Conservation (phyloP, 2,329 filamentous ascomycete genomes). For the Coleophoma eucalyptorum region DNA sequence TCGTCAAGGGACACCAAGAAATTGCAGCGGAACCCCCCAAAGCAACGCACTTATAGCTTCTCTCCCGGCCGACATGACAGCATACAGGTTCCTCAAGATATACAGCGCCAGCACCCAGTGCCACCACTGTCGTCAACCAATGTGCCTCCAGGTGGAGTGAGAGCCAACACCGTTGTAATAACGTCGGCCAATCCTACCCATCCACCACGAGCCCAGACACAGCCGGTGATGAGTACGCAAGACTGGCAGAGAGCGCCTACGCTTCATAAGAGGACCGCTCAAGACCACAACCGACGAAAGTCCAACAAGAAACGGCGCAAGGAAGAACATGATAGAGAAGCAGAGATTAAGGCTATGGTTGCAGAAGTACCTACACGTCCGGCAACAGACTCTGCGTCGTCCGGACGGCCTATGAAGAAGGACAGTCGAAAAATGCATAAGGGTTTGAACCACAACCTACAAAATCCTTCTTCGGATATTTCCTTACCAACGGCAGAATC, state of each 20-base stretch:
- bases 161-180: constrained; percentile 6
- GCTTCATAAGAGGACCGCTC: constrained; percentile 56
- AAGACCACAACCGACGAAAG: constrained; percentile 61
- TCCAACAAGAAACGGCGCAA: constrained; percentile 70
- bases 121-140: constrained; percentile 20
- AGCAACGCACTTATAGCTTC: constrained; percentile 54
- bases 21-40: constrained; percentile 39
- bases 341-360: constrained; percentile 84
- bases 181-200: constrained; percentile 2
- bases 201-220: constrained; percentile 12
- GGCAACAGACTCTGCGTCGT: constrained; percentile 53
- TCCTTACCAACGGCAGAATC: constrained; percentile 74
- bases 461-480: constrained; percentile 56
- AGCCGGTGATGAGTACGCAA: constrained; percentile 17
- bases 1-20: constrained; percentile 29
- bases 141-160: constrained; percentile 19
- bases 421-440: constrained; percentile 65
- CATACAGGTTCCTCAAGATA: constrained; percentile 35
- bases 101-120: constrained; percentile 19
- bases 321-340: constrained; percentile 74
- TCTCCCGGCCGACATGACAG: constrained; percentile 55
- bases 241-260: constrained; percentile 46
- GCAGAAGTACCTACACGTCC: constrained; percentile 62
- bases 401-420: constrained; percentile 55
- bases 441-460: constrained; percentile 49